phyloP scores from a whole-genome alignment of 106 monocot species.

The Amphibolis antarctica region DNA sequence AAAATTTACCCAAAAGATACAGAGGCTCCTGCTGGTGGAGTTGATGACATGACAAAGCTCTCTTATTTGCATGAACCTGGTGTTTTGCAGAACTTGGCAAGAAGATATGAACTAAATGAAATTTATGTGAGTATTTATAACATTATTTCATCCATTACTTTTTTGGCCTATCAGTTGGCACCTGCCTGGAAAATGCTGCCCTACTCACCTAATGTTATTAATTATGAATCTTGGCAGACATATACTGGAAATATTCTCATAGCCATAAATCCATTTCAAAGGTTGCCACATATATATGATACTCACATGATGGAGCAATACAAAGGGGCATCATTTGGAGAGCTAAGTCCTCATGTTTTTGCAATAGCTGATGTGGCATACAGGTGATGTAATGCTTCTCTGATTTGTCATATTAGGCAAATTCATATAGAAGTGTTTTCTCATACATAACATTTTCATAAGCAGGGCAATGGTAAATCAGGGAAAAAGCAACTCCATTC shows the following conservation, averaged over 20 bases:
- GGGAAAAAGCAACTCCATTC: constrained; percentile 64
- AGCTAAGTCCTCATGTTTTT: constrained; percentile 80
- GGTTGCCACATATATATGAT: constrained; percentile 66
- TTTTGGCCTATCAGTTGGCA: background rate
- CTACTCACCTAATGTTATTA: background rate
- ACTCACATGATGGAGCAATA: constrained; percentile 78
- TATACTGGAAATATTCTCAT: constrained; percentile 82
- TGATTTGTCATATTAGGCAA: background rate
- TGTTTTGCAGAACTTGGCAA: constrained; percentile 58
- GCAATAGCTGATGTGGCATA: constrained; percentile 77
- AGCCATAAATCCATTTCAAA: constrained; percentile 77
- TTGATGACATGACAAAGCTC: constrained; percentile 83
- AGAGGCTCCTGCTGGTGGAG: constrained; percentile 70
- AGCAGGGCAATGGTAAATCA: constrained; percentile 75
- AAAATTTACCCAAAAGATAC: constrained; percentile 70
- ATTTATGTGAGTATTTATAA: constrained; percentile 43
- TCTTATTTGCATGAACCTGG: constrained; percentile 81
- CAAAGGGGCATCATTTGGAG: constrained; percentile 63
- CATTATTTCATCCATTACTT: background rate
- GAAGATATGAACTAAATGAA: constrained; percentile 71
- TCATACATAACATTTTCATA: background rate
- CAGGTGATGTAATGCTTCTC: constrained; percentile 23
- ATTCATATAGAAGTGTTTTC: background rate
- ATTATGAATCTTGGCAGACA: constrained; percentile 29
- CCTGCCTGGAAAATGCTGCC: background rate